These are phyloP conservation scores for Bathelium albidoporum DNA, from an alignment of 495 filamentous ascomycete genomes.

Conservation along the genomic window DNA sequence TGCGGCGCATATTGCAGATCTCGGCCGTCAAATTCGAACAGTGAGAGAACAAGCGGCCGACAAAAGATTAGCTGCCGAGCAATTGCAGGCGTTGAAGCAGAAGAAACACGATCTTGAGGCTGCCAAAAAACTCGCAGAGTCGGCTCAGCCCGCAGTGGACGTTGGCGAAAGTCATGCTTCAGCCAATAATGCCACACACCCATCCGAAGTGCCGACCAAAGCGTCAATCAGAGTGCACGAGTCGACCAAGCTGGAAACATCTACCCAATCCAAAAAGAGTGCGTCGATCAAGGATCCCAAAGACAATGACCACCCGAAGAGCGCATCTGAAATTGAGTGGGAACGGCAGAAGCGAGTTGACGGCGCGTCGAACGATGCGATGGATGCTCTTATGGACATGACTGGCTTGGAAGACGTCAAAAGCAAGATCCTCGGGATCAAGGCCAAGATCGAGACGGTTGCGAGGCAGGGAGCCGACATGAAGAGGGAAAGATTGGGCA, in stretches of 20 bases:
- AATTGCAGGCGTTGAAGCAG: no score
- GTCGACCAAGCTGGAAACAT: no score
- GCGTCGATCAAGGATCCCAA: neutral
- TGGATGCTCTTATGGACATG: conserved; percentile 62
- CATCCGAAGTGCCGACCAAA: no score
- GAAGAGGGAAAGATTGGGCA: conserved; percentile 50
- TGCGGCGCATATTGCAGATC: conserved; percentile 37
- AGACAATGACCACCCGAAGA: no score
- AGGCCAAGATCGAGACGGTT: conserved; percentile 52
- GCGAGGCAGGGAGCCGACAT: conserved; percentile 48
- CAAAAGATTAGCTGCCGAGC: no score
- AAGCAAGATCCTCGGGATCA: conserved; percentile 50
- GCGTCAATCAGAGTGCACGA: no score
- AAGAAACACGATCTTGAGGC: conserved; percentile 30
- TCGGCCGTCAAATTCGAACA: conserved; percentile 54
- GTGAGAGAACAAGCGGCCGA: no score
- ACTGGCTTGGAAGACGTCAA: conserved; percentile 68
- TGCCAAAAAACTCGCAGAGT: neutral
- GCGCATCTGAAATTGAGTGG: no score
- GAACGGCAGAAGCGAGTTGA: conserved; percentile 44
- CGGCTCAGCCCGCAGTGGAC: no score
- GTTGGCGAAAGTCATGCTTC: no score
- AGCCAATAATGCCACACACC: no score
- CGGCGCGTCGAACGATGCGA: conserved; percentile 39
- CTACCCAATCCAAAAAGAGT: neutral